Conservation (phyloP, 192 early-diverging fungal genomes). For the Lobulomyces angularis region DNA sequence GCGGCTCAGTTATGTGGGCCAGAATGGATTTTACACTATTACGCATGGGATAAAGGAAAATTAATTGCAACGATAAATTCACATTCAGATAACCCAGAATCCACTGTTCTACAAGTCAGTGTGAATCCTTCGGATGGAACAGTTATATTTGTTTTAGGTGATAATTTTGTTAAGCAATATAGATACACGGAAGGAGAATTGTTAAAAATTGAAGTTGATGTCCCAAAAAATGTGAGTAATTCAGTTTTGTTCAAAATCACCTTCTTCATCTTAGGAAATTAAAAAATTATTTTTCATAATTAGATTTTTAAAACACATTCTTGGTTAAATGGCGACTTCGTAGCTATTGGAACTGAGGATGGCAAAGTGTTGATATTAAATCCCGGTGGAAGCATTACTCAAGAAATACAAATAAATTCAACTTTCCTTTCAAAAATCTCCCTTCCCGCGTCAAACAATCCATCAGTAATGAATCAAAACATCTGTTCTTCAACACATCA, state of each 20-base stretch:
- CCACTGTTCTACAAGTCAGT: conserved; percentile 12
- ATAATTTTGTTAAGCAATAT: conserved; percentile 18
- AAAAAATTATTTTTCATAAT: not conserved
- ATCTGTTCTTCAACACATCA: too few relatives aligned
- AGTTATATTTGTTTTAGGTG: conserved; percentile 19
- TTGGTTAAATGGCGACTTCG: conserved; percentile 16
- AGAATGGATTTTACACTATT: conserved; percentile 36
- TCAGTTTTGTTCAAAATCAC: not conserved
- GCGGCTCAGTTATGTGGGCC: conserved; percentile 28
- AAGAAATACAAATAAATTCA: conserved; percentile 1
- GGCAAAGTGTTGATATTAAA: conserved; percentile 18
- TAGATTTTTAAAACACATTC: conserved; percentile 13
- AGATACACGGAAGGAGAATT: conserved; percentile 31
- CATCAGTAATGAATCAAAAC: too few relatives aligned
- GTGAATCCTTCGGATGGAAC: conserved; percentile 34
- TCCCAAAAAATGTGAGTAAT: conserved; percentile 3
- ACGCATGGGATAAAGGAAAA: conserved; percentile 43
- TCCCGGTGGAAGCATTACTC: conserved; percentile 3
- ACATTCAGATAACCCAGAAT: not conserved
- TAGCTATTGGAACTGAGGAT: conserved; percentile 22
- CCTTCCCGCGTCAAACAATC: not conserved
- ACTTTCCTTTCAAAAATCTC: not conserved
- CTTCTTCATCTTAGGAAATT: not conserved
- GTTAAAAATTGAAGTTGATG: not conserved
- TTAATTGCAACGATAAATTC: conserved; percentile 14